Evolutionary conservation across 345 rosid genomes (phyloP).

Genomic region (Cardamine occulta): DNA sequence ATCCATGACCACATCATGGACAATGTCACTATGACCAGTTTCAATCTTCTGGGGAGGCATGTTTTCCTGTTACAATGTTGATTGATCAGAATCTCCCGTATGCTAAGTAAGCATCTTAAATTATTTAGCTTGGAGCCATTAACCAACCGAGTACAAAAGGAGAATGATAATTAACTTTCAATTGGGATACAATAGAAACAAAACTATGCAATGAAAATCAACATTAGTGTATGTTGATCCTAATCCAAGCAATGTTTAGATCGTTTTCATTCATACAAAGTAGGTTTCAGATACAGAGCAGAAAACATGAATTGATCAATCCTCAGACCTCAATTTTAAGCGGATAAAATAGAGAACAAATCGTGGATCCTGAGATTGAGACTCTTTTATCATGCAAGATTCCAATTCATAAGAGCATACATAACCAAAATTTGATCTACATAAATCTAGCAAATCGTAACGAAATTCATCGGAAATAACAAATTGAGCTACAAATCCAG

Average conservation of each 20-base stretch:
- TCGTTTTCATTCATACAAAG: too few species aligned
- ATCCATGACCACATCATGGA: constrained; percentile 70
- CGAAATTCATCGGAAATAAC: not conserved
- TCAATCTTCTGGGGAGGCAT: constrained; percentile 69
- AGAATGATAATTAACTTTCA: not conserved
- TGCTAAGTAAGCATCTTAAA: not conserved
- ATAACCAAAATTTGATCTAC: not conserved
- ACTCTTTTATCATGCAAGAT: not conserved
- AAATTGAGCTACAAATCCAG: not conserved
- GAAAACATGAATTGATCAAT: not conserved
- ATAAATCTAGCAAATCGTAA: not conserved
- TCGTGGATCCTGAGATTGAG: not conserved
- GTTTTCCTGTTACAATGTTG: constrained; percentile 2
- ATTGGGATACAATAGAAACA: not conserved
- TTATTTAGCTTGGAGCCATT: not conserved
- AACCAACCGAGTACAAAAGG: not conserved
- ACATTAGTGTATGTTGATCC: not conserved
- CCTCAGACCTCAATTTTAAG: not conserved
- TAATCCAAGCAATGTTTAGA: not conserved
- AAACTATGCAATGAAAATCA: not conserved
- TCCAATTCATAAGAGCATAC: not conserved
- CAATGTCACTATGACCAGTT: constrained; percentile 58
- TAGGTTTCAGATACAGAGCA: not conserved
- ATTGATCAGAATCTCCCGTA: not conserved
- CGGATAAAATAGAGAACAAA: not conserved